Evolutionary conservation across 1,139 yeast genomes (phyloP).

Genomic region (Zygotorulaspora mrakii): DNA sequence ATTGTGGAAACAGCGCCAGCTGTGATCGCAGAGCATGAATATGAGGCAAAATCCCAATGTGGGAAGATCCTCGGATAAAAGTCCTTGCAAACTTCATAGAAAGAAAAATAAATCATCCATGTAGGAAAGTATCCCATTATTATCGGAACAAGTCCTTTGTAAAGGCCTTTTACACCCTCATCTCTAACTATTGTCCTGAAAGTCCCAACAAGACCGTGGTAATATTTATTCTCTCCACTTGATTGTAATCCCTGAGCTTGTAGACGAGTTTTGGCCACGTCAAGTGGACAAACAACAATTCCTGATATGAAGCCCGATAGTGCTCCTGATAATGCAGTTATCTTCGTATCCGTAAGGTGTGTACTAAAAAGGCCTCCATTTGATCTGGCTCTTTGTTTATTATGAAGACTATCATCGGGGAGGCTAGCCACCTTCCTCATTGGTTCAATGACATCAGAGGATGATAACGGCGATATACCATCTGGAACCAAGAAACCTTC

Average conservation of each 20-base stretch:
- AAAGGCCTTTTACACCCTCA: slow-evolving; percentile 80
- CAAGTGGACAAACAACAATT: slow-evolving; percentile 85
- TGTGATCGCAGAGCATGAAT: slow-evolving; percentile 76
- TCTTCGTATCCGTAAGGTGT: slow-evolving; percentile 39
- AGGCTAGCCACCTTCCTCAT: slow-evolving; percentile 6
- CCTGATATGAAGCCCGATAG: slow-evolving; percentile 90
- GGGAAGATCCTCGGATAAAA: slow-evolving; percentile 42
- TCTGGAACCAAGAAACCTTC: slow-evolving; percentile 26
- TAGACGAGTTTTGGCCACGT: slow-evolving; percentile 87
- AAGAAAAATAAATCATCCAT: slow-evolving; percentile 93
- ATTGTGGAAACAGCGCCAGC: slow-evolving; percentile 88
- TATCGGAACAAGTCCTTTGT: slow-evolving; percentile 88
- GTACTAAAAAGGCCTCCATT: background rate
- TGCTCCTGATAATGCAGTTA: slow-evolving; percentile 77
- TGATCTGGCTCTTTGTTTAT: background rate
- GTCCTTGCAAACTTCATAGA: slow-evolving; percentile 74
- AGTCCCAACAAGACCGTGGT: slow-evolving; percentile 59
- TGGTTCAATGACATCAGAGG: slow-evolving; percentile 22
- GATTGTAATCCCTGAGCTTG: slow-evolving; percentile 76
- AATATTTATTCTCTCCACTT: slow-evolving; percentile 34
- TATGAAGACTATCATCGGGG: slow-evolving; percentile 2
- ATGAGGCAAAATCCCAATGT: slow-evolving; percentile 51
- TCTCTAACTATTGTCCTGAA: slow-evolving; percentile 60
- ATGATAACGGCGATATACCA: slow-evolving; percentile 23
- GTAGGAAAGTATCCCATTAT: slow-evolving; percentile 93